Evolutionary conservation across 257 asterid genomes (phyloP).

Genomic region (Penstemon eatonii): DNA sequence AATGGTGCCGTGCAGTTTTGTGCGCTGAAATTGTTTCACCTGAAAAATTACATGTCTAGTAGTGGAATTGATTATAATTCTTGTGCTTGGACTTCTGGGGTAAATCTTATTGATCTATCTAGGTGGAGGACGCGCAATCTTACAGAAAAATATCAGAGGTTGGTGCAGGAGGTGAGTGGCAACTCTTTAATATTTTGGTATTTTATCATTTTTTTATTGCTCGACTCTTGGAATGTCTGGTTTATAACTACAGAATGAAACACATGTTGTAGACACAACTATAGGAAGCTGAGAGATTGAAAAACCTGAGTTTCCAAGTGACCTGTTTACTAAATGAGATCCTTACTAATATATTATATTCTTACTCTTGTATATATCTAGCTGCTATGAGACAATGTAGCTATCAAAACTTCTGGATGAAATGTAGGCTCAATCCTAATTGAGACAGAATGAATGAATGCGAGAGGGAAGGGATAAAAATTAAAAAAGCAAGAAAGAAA

Average conservation of each 20-base stretch:
- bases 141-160: constrained; percentile 55
- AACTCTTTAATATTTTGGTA: constrained; percentile 18
- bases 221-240: constrained; percentile 7
- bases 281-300: background rate
- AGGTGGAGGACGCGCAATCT: constrained; percentile 77
- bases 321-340: constrained; percentile 24
- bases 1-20: constrained; percentile 79
- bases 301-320: constrained; percentile 6
- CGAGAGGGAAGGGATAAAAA: constrained; percentile 3
- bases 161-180: constrained; percentile 74
- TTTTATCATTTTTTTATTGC: constrained; percentile 15
- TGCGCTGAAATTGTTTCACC: constrained; percentile 62
- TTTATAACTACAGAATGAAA: constrained; percentile 1
- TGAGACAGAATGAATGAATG: background rate
- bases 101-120: constrained; percentile 71
- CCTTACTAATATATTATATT: background rate
- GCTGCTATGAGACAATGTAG: constrained; percentile 11
- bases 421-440: constrained; percentile 7
- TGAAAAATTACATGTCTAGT: constrained; percentile 50
- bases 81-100: constrained; percentile 93
- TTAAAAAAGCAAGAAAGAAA: constrained; percentile 21
- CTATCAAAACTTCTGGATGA: constrained; percentile 1
- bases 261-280: constrained; percentile 5
- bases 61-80: constrained; percentile 52
- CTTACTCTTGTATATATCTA: constrained; percentile 5